Percentiles rank a stretch among this genome's conserved stretches.
Conservation (phyloP, 2,329 filamentous ascomycete species). For the Xylaria sp. region DNA sequence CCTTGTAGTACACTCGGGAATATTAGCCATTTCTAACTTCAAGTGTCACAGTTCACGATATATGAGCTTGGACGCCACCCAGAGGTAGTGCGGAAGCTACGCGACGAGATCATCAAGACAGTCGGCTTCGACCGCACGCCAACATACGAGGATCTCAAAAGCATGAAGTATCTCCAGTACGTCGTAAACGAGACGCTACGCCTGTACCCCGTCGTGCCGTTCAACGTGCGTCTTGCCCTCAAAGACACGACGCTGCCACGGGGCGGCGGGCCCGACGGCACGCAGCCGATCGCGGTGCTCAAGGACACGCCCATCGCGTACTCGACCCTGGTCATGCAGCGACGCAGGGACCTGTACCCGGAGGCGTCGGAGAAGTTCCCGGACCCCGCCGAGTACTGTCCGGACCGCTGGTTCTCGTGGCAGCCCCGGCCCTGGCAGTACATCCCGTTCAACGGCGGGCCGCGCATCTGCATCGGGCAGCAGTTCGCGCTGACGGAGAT, state of each 20-base stretch:
- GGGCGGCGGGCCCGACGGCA: slow-evolving; percentile 74
- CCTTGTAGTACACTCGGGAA: background rate
- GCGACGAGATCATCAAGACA: slow-evolving; percentile 74
- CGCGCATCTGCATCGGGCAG: slow-evolving; percentile 80
- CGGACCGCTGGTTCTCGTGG: slow-evolving; percentile 74
- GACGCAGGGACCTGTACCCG: slow-evolving; percentile 72
- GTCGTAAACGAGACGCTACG: slow-evolving; percentile 82
- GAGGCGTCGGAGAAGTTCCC: slow-evolving; percentile 58
- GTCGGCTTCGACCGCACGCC: slow-evolving; percentile 73
- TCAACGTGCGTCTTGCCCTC: slow-evolving; percentile 79
- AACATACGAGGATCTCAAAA: slow-evolving; percentile 84
- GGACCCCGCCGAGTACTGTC: slow-evolving; percentile 65
- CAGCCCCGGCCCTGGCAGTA: slow-evolving; percentile 76
- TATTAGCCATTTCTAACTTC: background rate
- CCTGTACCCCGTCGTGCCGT: slow-evolving; percentile 81
- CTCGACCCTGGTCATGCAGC: slow-evolving; percentile 78
- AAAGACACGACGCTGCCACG: slow-evolving; percentile 79
- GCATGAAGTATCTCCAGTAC: slow-evolving; percentile 83
- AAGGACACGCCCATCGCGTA: slow-evolving; percentile 75
- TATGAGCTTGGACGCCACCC: slow-evolving; percentile 84
- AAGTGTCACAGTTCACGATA: slow-evolving; percentile 77
- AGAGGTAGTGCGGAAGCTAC: slow-evolving; percentile 72
- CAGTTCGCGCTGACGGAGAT: slow-evolving; percentile 85
- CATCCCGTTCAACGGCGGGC: slow-evolving; percentile 80
- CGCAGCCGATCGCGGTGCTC: slow-evolving; percentile 70